Evolutionary conservation across 1,284 basidiomycete species (phyloP), one percentile per base, ranked within the genome.

Genomic region (Apiotrichum porosum): DNA sequence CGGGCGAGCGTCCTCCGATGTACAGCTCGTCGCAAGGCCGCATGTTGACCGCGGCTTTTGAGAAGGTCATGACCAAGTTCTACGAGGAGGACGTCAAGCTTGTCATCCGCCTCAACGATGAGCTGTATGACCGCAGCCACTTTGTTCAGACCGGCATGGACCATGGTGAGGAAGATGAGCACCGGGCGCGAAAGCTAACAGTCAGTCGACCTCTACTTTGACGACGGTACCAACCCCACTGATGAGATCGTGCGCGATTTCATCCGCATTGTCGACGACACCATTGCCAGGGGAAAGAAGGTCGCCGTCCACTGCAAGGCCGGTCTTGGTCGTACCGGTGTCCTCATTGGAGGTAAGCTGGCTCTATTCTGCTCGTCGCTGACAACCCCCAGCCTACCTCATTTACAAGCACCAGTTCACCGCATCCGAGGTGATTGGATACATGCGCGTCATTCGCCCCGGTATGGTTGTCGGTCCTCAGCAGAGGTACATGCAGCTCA

Each of bases 321-420:
- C 5, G 72, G 72, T 14, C 49, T 74, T 5, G 72, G 72, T 10
- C 46, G 72, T 28, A 73, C 72, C 0, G 94, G 95, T 4, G 94
- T 93, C 4, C 77, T 98, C 52, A 94, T 98, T 54, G 92, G 92
- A 41, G 74, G 74, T 75, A 30, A 54, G 66, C 22, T 45, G 26
- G 15, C 15, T 10, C 14, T 32, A 9, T 34, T 2, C 33, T 36
- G 12, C n/a, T n/a, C n/a, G n/a, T n/a, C n/a, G 38, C 57, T 62
- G 63, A 70, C 47, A 12, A 12, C 26, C 26, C 19, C 14, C 52
- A 75, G 95, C 95, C 3, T 98, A 97, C 77, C 80, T 99, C 48
- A 88, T 97, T 59, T 99, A 95, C 88, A 97, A 95, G 75, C 93
- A 97, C 65, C 88, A 88, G n/a, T 99, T 99, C 68, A 91, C 91